Percentiles rank a stretch among this genome's conserved stretches.
Evolutionary conservation across 257 asterid genomes (phyloP).

Genomic region (Nicotiana benthamiana): DNA sequence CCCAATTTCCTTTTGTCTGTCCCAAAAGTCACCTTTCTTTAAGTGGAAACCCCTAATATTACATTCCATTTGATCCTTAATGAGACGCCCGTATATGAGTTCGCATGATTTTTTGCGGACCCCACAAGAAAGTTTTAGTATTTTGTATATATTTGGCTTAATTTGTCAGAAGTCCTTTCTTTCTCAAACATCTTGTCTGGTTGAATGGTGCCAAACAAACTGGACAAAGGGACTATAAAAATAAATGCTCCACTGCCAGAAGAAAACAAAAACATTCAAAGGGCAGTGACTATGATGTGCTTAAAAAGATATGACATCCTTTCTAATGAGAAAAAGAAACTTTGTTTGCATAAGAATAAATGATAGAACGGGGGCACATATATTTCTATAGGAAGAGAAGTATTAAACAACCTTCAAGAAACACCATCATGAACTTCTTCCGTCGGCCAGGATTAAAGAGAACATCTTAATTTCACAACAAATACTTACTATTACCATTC

Average conservation of each 20-base stretch:
- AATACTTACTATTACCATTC: not conserved
- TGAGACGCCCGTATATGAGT: not conserved
- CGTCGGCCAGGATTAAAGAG: not conserved
- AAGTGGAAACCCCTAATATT: not conserved
- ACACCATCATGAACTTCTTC: not conserved
- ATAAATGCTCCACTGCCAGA: not conserved
- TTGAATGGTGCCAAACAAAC: not conserved
- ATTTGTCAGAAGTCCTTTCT: not conserved
- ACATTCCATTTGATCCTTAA: not conserved
- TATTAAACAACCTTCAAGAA: not conserved
- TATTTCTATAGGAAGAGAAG: not conserved
- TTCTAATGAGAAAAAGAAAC: too few species aligned
- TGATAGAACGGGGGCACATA: not conserved
- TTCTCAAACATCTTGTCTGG: not conserved
- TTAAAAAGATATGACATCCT: not conserved
- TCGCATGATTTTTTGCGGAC: not conserved
- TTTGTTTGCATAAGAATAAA: not conserved
- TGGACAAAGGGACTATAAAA: not conserved
- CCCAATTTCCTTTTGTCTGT: not conserved
- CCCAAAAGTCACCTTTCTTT: not conserved
- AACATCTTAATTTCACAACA: not conserved
- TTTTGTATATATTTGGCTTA: not conserved
- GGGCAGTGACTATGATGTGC: not conserved
- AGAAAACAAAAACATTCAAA: not conserved
- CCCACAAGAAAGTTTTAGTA: not conserved